Percentiles rank a stretch among this genome's conserved stretches.
phyloP scores from a whole-genome alignment of 2,329 filamentous ascomycete species.

The Cadophora sp. region DNA sequence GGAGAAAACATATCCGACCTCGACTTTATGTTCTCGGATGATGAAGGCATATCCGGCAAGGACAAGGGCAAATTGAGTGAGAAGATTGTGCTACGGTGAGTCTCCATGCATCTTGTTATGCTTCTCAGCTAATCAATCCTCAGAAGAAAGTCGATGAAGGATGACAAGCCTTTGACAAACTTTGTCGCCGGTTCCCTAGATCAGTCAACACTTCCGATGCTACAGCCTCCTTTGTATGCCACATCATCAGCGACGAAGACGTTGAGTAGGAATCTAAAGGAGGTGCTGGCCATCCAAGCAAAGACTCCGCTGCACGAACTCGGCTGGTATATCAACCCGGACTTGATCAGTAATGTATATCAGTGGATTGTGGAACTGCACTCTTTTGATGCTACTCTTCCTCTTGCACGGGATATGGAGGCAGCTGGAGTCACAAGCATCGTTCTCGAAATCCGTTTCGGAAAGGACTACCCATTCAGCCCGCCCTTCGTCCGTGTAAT shows the following conservation, averaged over 20 bases:
- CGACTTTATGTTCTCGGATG: constrained; percentile 48
- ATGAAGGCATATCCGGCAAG: constrained; percentile 33
- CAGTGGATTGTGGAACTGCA: constrained; percentile 94
- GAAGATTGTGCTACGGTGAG: constrained; percentile 4
- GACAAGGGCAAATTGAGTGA: constrained; percentile 25
- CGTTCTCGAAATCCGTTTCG: constrained; percentile 83
- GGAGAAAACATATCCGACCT: constrained; percentile 46
- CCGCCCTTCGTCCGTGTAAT: constrained; percentile 88
- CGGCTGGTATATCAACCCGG: constrained; percentile 82
- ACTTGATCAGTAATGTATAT: constrained; percentile 65
- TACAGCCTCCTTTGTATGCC: constrained; percentile 72
- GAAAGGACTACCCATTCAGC: constrained; percentile 74
- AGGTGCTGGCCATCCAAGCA: constrained; percentile 69
- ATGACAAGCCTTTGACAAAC: constrained; percentile 50
- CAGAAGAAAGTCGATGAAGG: constrained; percentile 2
- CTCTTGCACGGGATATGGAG: constrained; percentile 79
- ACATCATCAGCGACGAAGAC: constrained; percentile 64
- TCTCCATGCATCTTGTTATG: not conserved
- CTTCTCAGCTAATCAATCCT: not conserved
- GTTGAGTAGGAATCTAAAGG: constrained; percentile 69
- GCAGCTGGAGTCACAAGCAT: constrained; percentile 66
- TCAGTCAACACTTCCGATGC: constrained; percentile 63
- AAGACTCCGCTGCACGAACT: constrained; percentile 66
- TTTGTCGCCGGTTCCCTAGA: constrained; percentile 75
- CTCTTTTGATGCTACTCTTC: constrained; percentile 73